Evolutionary conservation across 2,329 filamentous ascomycete species (phyloP), one percentile per base, ranked within the genome.

Genomic region (Mariannaea elegans): DNA sequence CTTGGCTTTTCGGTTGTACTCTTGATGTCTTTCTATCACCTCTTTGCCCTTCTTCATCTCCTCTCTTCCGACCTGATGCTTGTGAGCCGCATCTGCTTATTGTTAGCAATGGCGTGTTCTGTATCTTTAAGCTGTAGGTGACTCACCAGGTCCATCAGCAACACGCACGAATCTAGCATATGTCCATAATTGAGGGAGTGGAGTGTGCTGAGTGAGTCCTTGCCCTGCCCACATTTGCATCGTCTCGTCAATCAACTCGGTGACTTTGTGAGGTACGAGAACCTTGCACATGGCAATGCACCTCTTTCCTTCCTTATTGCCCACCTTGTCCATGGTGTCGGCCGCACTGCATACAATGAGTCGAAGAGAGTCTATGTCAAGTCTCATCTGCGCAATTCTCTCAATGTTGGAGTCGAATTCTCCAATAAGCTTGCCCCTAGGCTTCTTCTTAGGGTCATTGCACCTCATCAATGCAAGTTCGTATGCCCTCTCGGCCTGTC

Each of bases 261-360:
- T 82, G 5, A 90, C 87, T 70, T 89, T 90, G 68, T 86, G 82
- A 1, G 93, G 93, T 2, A 95, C 91, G 8, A 95, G 84, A 1
- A 97, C 88, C 81, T 97, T 97, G 61, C 93, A 93, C 78, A 96
- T 87, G 16, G 93, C 93, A 67, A 97, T 97, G 76, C 96, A 91
- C 75, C 90, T 90, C 57, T 96, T 84, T 0, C 92, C 91, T 56
- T 87, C 86, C 80, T 97, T 97, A 66, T 93, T 91, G 67, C 93
- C 89, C 18, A 89, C 85, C 67, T 90, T 85, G 76, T 97, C 93
- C 78, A 97, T 96, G 76, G 90, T 91, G 75, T 94, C 90, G 53
- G 93, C 93, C 1, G 94, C 94, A 76, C 97, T 96, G 61, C 95
- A 86, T 7, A 97, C 93, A 32, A 93, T 78, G 7, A 97, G 84